phyloP scores from a whole-genome alignment of 257 asterid species.

The Primulina huaijiensis region DNA sequence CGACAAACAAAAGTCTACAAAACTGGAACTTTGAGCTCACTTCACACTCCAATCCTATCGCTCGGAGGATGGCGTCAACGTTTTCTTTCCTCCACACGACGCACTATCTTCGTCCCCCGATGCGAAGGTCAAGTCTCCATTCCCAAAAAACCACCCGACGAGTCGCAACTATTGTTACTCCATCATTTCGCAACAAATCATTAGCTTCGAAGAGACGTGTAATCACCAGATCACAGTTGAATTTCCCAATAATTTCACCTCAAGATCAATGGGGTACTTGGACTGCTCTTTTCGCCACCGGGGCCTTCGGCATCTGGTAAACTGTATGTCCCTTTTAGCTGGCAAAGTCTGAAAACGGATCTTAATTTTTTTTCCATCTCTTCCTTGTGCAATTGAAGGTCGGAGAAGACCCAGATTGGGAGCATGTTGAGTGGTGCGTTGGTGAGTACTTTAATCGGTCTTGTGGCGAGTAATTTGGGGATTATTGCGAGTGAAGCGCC shows the following conservation, averaged over 20 bases:
- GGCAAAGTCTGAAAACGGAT: constrained; percentile 4
- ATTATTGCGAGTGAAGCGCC: constrained; percentile 66
- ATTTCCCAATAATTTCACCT: constrained; percentile 70
- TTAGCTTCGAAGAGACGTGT: constrained; percentile 28
- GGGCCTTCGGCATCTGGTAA: constrained; percentile 94
- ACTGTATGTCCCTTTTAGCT: neutral
- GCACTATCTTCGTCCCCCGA: constrained; percentile 22
- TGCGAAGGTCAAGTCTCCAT: constrained; percentile 12
- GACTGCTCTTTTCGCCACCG: constrained; percentile 87
- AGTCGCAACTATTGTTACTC: neutral
- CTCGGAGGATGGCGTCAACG: constrained; percentile 28
- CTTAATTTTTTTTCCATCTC: too few species aligned
- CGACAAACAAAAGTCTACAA: neutral
- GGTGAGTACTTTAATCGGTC: constrained; percentile 72
- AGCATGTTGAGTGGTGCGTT: constrained; percentile 85
- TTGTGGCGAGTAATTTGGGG: constrained; percentile 87
- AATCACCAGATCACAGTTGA: constrained; percentile 47
- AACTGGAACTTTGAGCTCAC: neutral
- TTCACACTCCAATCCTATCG: neutral
- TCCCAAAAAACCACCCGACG: constrained; percentile 23
- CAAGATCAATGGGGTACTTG: constrained; percentile 97
- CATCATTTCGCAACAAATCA: constrained; percentile 21
- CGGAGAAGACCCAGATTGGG: constrained; percentile 85
- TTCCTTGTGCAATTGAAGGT: constrained; percentile 43
- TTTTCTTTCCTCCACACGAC: constrained; percentile 21